Evolutionary conservation across 2,329 filamentous ascomycete species (phyloP), one percentile per base, ranked within the genome.

Genomic region (Pseudogymnoascus sp.): DNA sequence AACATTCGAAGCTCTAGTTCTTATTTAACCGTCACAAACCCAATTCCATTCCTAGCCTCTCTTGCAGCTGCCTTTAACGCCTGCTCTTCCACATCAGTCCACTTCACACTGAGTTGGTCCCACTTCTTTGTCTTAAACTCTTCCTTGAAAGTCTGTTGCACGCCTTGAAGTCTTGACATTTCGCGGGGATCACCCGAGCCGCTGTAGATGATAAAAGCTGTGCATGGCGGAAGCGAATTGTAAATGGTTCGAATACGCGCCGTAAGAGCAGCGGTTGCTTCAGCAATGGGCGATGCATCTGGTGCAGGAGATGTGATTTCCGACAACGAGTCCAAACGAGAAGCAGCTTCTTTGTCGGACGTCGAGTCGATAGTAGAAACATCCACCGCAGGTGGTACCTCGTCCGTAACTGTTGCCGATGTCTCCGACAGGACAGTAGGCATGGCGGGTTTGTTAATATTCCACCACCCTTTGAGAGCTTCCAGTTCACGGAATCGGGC

Each of bases 141-240:
- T 68, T 79, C 80, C 71, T 81, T 83, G 77, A 82, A 87, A 72
- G 82, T 80, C 6, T 79, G 72, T 61, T 88, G 82, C 78, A 86
- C 76, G 21, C 79, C 79, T 76, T 87, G 83, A 67, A 88, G 75
- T 42, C 79, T 77, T 64, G 80, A 81, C 85, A 88, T 87, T 69
- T 85, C 81, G 35, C 85, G 81, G n/a, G 86, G 86, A 69, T 89
- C 85, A 40, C 86, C 86, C 5, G 83, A 86, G 66, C 86, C 86
- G 68, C 82, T 86, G 74, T 86, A 85, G 35, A 89, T 75, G 53
- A 89, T 79, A 63, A 89, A 79, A 2, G 80, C 86, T 0, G 86
- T 88, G 72, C 86, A 88, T 6, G 83, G 83, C 16, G 86, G 86
- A 19, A 89, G 78, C 3, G 78, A 75, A 13, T 78, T 79, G 73